Percentiles rank a stretch among this genome's conserved stretches.
phyloP scores from a whole-genome alignment of 495 filamentous ascomycete genomes.

The Extremus antarcticus region DNA sequence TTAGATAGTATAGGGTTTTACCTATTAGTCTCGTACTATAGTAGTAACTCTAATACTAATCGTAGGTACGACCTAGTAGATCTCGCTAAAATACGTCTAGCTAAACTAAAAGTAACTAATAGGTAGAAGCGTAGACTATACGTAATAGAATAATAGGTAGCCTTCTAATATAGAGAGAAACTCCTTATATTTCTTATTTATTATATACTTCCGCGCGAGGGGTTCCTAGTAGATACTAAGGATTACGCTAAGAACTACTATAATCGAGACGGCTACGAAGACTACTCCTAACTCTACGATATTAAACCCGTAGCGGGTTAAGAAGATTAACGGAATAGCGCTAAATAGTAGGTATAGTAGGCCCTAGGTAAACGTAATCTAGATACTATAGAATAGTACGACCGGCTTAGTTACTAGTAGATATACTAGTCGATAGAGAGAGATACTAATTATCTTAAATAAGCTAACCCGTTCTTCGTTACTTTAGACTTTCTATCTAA shows the following conservation, averaged over 20 bases:
- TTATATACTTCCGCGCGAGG: conserved; percentile 31
- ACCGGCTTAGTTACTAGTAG: conserved; percentile 84
- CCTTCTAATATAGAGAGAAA: conserved; percentile 52
- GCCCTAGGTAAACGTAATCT: conserved; percentile 84
- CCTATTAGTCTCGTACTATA: too few species aligned
- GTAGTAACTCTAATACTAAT: conserved; percentile 63
- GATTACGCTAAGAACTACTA: conserved; percentile 53
- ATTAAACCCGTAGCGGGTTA: conserved; percentile 56
- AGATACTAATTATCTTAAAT: conserved; percentile 60
- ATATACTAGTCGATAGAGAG: conserved; percentile 70
- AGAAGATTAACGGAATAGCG: conserved; percentile 69
- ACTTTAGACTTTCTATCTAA: conserved; percentile 75
- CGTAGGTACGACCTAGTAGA: conserved; percentile 69
- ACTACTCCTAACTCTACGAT: conserved; percentile 57
- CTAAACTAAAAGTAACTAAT: conserved; percentile 76
- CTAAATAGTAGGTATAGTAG: conserved; percentile 77
- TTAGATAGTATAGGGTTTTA: too few species aligned
- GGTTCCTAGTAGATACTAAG: conserved; percentile 65
- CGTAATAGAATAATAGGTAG: conserved; percentile 72
- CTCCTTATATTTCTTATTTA: neutral
- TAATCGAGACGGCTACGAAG: conserved; percentile 65
- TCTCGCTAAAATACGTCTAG: conserved; percentile 54
- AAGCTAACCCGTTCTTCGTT: conserved; percentile 71
- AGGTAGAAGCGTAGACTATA: conserved; percentile 58
- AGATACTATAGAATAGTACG: conserved; percentile 89